Base-by-base conservation (phyloP, 2,329 filamentous ascomycete genomes). In the Eutypa lata region DNA sequence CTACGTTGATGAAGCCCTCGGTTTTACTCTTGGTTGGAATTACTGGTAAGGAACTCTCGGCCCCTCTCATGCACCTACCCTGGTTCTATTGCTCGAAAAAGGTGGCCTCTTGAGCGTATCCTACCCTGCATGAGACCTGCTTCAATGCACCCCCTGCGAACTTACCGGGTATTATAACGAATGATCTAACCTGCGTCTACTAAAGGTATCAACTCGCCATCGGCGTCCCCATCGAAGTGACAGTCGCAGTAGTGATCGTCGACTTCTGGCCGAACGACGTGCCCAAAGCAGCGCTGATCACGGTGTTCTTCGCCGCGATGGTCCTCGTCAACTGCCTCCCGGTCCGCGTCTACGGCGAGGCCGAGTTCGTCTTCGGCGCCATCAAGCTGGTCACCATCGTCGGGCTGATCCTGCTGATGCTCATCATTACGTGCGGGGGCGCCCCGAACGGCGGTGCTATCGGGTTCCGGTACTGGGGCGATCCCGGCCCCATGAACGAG, bases 21-120 rank as follows among this genome's bases (percentile, higher is more conserved):
- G 73, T 31, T 80, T 78, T 49, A 74, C 76, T 1, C 62, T 81
- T 19, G 74, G 76, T 11, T 80, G 76, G 76, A 78, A 78, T 48
- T 80, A 79, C 59, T 80, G 74, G 74, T 42, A 42, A 42, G 38
- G 10, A 10, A 31, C 26, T 31, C 26, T 31, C 10, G 26, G 26
- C 10, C 6, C 26, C 10, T 5, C 5, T 10, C 26, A 31, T 31
- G 26, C 26, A 10, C 26, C 26, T 31, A 10, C 10, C 5, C 10
- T 13, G 38, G 10, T 10, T 14, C 18, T 10, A 5, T 42, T 42
- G 18, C 13, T 42, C 18, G 19, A 10, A 5, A 11, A 18, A 42
- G 13, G 18, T 11, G n/a, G n/a, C n/a, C n/a, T n/a, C n/a, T n/a
- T n/a, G n/a, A n/a, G n/a, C n/a, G n/a, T n/a, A n/a, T n/a, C n/a